Percentiles rank a stretch among this genome's conserved stretches.
Conservation (phyloP, 2,329 filamentous ascomycete genomes). For the Botryotinia convoluta region DNA sequence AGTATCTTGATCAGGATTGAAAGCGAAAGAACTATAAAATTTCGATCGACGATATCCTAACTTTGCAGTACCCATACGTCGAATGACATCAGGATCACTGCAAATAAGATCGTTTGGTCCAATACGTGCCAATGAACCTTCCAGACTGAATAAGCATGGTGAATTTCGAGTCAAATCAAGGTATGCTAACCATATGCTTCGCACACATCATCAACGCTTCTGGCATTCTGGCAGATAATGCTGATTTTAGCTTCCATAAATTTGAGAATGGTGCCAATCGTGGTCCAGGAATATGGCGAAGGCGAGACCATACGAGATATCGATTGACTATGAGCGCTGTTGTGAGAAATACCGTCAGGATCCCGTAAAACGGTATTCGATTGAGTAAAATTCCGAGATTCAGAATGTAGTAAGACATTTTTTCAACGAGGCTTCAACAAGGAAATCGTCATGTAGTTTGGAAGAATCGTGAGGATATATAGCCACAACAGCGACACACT, state of each 20-base stretch:
- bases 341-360: not conserved
- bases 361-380: not conserved
- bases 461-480: not conserved
- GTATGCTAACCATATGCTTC: not conserved
- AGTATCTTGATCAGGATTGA: slow-evolving; percentile 55
- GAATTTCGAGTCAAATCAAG: not conserved
- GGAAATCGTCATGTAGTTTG: not conserved
- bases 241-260: not conserved
- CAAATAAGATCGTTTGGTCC: slow-evolving; percentile 29
- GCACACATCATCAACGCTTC: not conserved
- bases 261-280: not conserved
- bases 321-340: not conserved
- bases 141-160: not conserved
- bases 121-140: slow-evolving; percentile 26
- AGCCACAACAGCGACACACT: not conserved
- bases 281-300: not conserved
- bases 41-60: slow-evolving; percentile 29
- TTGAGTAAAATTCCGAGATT: not conserved
- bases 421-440: not conserved
- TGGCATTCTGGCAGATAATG: not conserved
- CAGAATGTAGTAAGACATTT: not conserved
- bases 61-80: slow-evolving; percentile 28
- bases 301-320: slow-evolving; percentile 5
- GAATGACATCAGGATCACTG: slow-evolving; percentile 26
- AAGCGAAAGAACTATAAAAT: slow-evolving; percentile 45